A percentile compares a stretch with the other conserved stretches of the same genome.
These are phyloP conservation scores for Sparassis latifolia DNA, from an alignment of 1,284 basidiomycete genomes.

Conservation along the genomic window DNA sequence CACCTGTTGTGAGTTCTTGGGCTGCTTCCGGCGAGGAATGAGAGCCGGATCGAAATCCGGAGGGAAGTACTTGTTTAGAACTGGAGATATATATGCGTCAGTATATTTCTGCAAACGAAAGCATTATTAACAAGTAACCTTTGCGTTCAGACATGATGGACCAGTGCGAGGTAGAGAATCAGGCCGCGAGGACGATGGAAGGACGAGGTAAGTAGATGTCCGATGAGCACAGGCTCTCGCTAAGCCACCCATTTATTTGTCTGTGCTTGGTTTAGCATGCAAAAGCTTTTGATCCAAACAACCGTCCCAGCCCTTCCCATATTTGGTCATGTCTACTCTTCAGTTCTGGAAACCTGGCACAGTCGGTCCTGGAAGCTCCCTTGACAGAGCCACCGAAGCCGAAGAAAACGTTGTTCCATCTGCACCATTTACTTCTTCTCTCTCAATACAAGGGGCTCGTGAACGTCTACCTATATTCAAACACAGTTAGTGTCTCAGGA, in stretches of 20 bases:
- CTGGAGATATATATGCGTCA: slow-evolving; percentile 29
- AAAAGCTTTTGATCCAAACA: slow-evolving; percentile 10
- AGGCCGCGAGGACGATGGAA: neutral
- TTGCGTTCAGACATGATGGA: slow-evolving; percentile 83
- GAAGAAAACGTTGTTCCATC: slow-evolving; percentile 67
- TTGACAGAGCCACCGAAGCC: slow-evolving; percentile 77
- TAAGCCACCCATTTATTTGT: slow-evolving; percentile 2
- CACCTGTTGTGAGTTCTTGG: slow-evolving; percentile 91
- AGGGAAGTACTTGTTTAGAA: slow-evolving; percentile 88
- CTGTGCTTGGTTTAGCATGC: slow-evolving; percentile 9
- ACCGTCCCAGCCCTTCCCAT: neutral
- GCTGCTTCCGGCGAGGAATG: slow-evolving; percentile 84
- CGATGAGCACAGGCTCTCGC: too few relatives aligned
- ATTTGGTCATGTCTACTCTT: slow-evolving; percentile 31
- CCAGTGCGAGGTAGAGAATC: neutral
- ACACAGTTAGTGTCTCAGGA: slow-evolving; percentile 51
- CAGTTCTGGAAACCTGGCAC: slow-evolving; percentile 85
- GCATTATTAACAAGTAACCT: slow-evolving; percentile 33
- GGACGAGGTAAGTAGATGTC: neutral
- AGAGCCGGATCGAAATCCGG: slow-evolving; percentile 98
- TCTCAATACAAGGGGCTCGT: slow-evolving; percentile 70
- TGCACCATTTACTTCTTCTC: slow-evolving; percentile 46
- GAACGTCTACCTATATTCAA: slow-evolving; percentile 84
- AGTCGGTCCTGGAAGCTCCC: slow-evolving; percentile 75
- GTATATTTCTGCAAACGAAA: neutral